A percentile compares a stretch with the other conserved stretches of the same genome.
phyloP scores from a whole-genome alignment of 768 basidiomycete species.

The Lactifluus pinguis region DNA sequence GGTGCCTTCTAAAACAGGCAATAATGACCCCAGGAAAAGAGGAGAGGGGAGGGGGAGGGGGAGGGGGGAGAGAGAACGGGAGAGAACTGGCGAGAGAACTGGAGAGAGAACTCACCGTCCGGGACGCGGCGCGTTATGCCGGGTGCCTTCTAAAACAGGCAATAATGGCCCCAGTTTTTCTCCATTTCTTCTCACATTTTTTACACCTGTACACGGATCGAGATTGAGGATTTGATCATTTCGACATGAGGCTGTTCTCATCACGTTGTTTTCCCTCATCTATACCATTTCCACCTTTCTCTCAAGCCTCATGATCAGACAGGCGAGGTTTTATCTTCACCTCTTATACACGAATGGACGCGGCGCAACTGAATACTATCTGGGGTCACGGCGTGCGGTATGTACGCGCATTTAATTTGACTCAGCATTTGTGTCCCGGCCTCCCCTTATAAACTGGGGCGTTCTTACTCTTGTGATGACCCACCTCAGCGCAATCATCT shows the following conservation, averaged over 20 bases:
- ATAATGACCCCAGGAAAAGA: conserved; percentile 21
- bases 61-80: conserved; percentile 16
- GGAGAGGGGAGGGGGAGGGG: too few species aligned
- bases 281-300: conserved; percentile 20
- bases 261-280: conserved; percentile 21
- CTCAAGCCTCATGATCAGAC: conserved; percentile 18
- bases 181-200: not conserved
- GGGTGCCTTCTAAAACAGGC: conserved; percentile 3
- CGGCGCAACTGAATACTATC: conserved; percentile 7
- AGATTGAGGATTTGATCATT: not conserved
- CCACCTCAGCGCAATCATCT: too few species aligned
- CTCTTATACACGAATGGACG: conserved; percentile 19
- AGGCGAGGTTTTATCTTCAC: conserved; percentile 18
- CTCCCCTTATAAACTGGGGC: too few species aligned
- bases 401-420: too few species aligned
- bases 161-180: conserved; percentile 20
- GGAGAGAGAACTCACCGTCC: conserved; percentile 7
- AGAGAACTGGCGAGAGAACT: conserved; percentile 7
- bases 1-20: conserved; percentile 7
- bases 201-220: conserved; percentile 2
- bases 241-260: conserved; percentile 15
- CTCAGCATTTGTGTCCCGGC: too few species aligned
- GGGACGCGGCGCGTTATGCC: conserved; percentile 12
- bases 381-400: too few species aligned
- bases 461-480: too few species aligned